These are phyloP conservation scores for Anthoceros angustus DNA, from an alignment of 225 moss, liverwort and hornwort genomes.

Conservation along the genomic window DNA sequence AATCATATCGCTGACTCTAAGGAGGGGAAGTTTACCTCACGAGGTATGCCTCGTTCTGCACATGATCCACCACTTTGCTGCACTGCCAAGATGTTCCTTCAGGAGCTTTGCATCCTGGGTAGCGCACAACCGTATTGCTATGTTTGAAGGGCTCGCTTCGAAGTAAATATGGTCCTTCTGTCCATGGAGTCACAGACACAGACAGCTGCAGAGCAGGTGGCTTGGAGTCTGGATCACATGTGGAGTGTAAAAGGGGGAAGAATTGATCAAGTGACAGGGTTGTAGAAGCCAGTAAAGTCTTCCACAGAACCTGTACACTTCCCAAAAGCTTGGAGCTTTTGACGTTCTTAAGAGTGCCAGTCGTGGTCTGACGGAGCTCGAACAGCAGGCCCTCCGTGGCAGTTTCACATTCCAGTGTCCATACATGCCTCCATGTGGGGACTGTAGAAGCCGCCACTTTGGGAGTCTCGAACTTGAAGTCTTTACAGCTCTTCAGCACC, in stretches of 20 bases:
- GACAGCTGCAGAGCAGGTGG: constrained; percentile 14
- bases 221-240: not conserved
- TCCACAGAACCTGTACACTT: constrained; percentile 5
- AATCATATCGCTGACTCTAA: too few relatives aligned
- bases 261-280: constrained; percentile 5
- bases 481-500: constrained; percentile 8
- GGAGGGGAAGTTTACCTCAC: too few relatives aligned
- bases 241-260: constrained; percentile 5
- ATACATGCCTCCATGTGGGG: constrained; percentile 8
- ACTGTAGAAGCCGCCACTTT: constrained; percentile 6
- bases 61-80: constrained; percentile 17
- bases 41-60: constrained; percentile 8
- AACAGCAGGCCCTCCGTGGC: constrained; percentile 8
- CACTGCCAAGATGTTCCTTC: constrained; percentile 11
- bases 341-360: not conserved
- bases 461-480: constrained; percentile 7
- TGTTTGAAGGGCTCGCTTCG: constrained; percentile 13
- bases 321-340: constrained; percentile 7
- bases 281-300: constrained; percentile 6
- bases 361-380: constrained; percentile 6
- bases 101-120: constrained; percentile 9
- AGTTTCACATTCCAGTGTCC: constrained; percentile 7
- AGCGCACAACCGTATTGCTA: constrained; percentile 8
- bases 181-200: constrained; percentile 16
- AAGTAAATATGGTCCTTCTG: constrained; percentile 10